Base-by-base conservation (phyloP, 257 asterid species). In the Nicotiana noctiflora region DNA sequence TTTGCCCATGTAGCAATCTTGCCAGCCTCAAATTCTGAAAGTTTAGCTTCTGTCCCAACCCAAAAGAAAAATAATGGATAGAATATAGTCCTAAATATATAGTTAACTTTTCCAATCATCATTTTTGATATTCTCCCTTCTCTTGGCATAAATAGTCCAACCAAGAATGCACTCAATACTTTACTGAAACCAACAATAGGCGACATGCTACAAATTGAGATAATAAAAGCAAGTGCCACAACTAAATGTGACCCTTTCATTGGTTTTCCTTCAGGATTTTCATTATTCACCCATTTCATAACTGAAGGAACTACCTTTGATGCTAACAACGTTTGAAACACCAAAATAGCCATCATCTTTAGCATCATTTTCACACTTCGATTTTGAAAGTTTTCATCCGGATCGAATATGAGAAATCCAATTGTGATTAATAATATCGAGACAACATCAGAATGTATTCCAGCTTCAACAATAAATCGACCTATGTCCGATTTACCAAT, bases 401-500 rank as follows among this genome's bases (percentile, higher is more conserved):
- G 99, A 23, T 91, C 94, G 15, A 95, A 95, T 2, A 94, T 76
- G 4, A 94, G 49, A 46, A 60, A 91, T 2, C 99, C 99, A 4
- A 88, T 9, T 59, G 96, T 85, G 25, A 94, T 72, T 8, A 95
- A 83, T 11, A 94, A 66, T 0, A 93, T 87, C 0, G 94, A 85
- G 4, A 91, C 89, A 1, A 95, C 63, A 80, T 94, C 98, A 1
- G 93, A 90, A 61, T 90, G 95, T 14, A 92, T 83, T 10, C 97
- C 97, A 0, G 98, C 93, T 0, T 97, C 84, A 23, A 93, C 97
- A 0, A 92, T 94, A 2, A 95, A 95, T 13, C 93, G 83, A 25
- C 99, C 98, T 0, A 95, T 94, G 56, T 94, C 99, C 0, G 99
- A 95, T 46, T 93, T 95, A 0, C 98, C 98, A 21, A 95, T 95